Percentiles rank a stretch among this genome's conserved stretches.
Conservation (phyloP, 768 basidiomycete species). For the Gelatoporia subvermispora region DNA sequence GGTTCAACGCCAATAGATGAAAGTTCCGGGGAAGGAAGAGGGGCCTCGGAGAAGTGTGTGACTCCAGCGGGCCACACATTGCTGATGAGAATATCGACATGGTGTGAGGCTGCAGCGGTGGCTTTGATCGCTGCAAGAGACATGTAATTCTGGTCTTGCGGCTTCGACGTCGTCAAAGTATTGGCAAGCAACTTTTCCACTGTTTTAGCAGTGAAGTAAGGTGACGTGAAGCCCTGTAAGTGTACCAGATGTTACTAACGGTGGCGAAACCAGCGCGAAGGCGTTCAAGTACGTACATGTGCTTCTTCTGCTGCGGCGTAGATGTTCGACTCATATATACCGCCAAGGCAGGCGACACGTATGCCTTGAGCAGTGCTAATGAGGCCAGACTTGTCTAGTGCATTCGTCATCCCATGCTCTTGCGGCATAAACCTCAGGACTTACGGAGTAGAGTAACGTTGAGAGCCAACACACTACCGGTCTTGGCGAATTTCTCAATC, state of each 20-base stretch:
- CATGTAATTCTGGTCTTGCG: conserved; percentile 44
- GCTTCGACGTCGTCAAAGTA: conserved; percentile 47
- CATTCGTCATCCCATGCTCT: conserved; percentile 2
- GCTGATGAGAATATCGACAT: conserved; percentile 78
- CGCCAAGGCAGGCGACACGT: conserved; percentile 83
- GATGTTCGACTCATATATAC: conserved; percentile 60
- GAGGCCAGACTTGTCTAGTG: conserved; percentile 75
- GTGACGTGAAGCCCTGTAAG: conserved; percentile 66
- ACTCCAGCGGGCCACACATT: conserved; percentile 73
- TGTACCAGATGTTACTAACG: background rate
- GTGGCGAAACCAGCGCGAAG: no score
- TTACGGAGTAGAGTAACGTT: conserved; percentile 84
- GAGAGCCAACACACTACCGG: conserved; percentile 73
- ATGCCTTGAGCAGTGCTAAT: conserved; percentile 76
- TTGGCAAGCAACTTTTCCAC: conserved; percentile 71
- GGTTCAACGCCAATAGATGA: conserved; percentile 44
- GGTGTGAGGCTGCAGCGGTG: conserved; percentile 52
- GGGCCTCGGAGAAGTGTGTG: conserved; percentile 52
- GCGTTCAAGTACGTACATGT: conserved; percentile 45
- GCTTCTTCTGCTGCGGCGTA: conserved; percentile 57
- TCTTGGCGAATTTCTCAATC: conserved; percentile 68
- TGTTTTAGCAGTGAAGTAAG: conserved; percentile 67
- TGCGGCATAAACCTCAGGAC: conserved; percentile 23
- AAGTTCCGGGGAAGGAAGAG: conserved; percentile 39
- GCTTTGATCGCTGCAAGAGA: conserved; percentile 69